Conservation (phyloP, 306 rosid species). For the Mimosa bimucronata region DNA sequence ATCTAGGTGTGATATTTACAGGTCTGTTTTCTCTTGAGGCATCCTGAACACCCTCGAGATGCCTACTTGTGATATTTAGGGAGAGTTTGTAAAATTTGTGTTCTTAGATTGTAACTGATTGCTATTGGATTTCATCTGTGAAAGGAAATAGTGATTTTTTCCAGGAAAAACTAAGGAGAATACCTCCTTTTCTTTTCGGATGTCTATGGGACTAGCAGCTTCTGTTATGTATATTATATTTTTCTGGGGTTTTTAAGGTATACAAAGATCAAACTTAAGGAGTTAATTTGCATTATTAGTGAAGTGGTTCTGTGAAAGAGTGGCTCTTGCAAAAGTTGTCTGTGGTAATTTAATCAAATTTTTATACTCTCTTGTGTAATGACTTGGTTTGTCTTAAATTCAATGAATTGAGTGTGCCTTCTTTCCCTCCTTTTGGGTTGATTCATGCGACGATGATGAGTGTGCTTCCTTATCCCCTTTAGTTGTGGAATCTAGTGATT, state of each 20-base stretch:
- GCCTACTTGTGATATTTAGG: conserved; percentile 29
- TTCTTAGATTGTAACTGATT: conserved; percentile 39
- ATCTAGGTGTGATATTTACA: conserved; percentile 44
- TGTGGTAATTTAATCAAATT: not conserved
- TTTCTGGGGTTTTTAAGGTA: conserved; percentile 31
- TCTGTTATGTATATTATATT: conserved; percentile 33
- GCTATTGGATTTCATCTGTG: conserved; percentile 43
- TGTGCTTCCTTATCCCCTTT: too few species aligned
- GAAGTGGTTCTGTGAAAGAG: not conserved
- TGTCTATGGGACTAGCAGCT: conserved; percentile 4
- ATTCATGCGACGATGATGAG: too few species aligned
- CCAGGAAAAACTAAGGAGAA: too few species aligned
- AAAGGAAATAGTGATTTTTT: conserved; percentile 31
- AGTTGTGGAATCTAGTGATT: too few species aligned
- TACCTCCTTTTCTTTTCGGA: not conserved
- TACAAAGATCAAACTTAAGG: conserved; percentile 30
- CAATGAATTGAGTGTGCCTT: too few species aligned
- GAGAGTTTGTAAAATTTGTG: conserved; percentile 38
- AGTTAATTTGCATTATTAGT: conserved; percentile 16
- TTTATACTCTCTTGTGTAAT: not conserved
- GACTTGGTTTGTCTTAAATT: too few species aligned
- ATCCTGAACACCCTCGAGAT: conserved; percentile 27
- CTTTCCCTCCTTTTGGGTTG: too few species aligned
- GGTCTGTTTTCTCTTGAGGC: conserved; percentile 29
- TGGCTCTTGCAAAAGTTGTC: not conserved